A percentile compares a stretch with the other conserved stretches of the same genome.
Evolutionary conservation across 192 early-diverging fungal species (phyloP).

Genomic region (Umbelopsis ramanniana): DNA sequence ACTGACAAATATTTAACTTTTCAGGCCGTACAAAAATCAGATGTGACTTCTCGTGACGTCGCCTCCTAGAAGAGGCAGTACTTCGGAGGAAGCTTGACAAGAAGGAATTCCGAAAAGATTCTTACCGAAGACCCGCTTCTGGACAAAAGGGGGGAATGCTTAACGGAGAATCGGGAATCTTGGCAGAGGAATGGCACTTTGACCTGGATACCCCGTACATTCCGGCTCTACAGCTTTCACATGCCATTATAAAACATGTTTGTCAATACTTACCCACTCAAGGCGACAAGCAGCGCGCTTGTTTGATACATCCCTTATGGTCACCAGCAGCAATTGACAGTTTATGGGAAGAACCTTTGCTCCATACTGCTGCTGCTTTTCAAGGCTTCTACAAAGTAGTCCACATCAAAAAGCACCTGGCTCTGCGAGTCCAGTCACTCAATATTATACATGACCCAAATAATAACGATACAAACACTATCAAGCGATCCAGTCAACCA

Average conservation of each 20-base stretch:
- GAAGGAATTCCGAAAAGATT: background rate
- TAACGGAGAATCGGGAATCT: slow-evolving; percentile 6
- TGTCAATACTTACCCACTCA: slow-evolving; percentile 36
- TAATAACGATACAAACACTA: background rate
- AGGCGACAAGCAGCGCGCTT: slow-evolving; percentile 32
- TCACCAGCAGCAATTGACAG: slow-evolving; percentile 34
- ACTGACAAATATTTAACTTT: too few relatives aligned
- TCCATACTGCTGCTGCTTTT: slow-evolving; percentile 36
- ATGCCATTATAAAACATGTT: slow-evolving; percentile 27
- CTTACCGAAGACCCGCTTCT: background rate
- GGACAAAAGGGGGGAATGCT: background rate
- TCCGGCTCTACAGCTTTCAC: slow-evolving; percentile 20
- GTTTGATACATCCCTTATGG: slow-evolving; percentile 41
- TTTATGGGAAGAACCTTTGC: slow-evolving; percentile 41
- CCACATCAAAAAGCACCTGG: slow-evolving; percentile 3
- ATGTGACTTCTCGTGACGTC: background rate
- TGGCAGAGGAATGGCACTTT: slow-evolving; percentile 23
- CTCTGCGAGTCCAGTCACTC: slow-evolving; percentile 38
- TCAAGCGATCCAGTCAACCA: slow-evolving; percentile 5
- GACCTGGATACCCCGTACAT: slow-evolving; percentile 17
- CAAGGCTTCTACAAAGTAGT: slow-evolving; percentile 27
- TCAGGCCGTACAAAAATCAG: too few relatives aligned
- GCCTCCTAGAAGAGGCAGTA: too few relatives aligned
- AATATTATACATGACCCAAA: slow-evolving; percentile 8
- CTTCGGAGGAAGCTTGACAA: too few relatives aligned